phyloP scores from a whole-genome alignment of 2,329 filamentous ascomycete genomes.

The Nemania sp. region DNA sequence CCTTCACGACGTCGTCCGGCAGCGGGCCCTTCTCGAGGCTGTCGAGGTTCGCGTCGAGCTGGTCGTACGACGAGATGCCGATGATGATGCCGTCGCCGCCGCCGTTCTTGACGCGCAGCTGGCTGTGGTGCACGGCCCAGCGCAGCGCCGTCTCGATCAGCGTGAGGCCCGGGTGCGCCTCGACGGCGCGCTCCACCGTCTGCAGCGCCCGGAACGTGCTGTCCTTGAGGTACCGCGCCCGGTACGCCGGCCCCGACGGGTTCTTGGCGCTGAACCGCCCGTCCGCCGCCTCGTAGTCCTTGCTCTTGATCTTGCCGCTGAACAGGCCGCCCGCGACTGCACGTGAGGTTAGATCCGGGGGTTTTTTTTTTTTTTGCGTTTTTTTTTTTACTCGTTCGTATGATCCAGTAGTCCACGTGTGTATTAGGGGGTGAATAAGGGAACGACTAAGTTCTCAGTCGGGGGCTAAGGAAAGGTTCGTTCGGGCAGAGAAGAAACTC shows the following conservation, averaged over 20 bases:
- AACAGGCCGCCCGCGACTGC: conserved; percentile 75
- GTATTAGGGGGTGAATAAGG: no score
- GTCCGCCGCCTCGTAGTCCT: conserved; percentile 63
- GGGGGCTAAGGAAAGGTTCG: no score
- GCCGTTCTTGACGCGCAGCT: conserved; percentile 54
- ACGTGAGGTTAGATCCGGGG: background rate
- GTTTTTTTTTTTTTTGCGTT: background rate
- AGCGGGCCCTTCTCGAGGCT: conserved; percentile 71
- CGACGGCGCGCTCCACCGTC: conserved; percentile 68
- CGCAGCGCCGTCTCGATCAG: conserved; percentile 75
- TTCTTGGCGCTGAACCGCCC: conserved; percentile 70
- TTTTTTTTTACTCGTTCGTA: no score
- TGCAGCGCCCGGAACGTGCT: conserved; percentile 65
- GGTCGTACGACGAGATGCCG: conserved; percentile 60
- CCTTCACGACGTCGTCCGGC: conserved; percentile 74
- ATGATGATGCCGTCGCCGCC: conserved; percentile 65
- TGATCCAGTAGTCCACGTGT: no score
- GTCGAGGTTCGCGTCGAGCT: conserved; percentile 62
- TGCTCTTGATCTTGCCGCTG: conserved; percentile 75
- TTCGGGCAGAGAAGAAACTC: no score
- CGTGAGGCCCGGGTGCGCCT: conserved; percentile 66
- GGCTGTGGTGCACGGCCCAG: conserved; percentile 74
- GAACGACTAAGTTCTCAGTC: no score
- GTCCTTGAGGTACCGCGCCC: conserved; percentile 74
- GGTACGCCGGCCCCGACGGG: conserved; percentile 59